Conservation (phyloP, 495 filamentous ascomycete species). For the Talaromyces thailandensis region DNA sequence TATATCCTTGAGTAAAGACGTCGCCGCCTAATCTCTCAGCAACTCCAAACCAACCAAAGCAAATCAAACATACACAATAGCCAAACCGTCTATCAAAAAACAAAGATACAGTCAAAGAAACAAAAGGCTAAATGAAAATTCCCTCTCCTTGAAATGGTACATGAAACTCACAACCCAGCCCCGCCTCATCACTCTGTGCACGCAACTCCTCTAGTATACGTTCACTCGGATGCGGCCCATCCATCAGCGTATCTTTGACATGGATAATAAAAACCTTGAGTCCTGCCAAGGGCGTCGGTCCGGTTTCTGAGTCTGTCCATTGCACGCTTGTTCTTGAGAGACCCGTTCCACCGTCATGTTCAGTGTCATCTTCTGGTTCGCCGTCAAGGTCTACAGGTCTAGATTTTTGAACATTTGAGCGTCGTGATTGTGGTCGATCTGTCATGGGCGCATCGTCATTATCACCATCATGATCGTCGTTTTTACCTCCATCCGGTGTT, state of each 20-base stretch:
- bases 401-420: neutral
- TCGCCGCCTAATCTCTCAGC: neutral
- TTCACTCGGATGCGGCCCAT: constrained; percentile 52
- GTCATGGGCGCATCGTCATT: neutral
- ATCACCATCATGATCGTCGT: neutral
- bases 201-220: constrained; percentile 59
- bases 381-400: constrained; percentile 3
- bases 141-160: constrained; percentile 49
- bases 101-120: neutral
- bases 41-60: neutral
- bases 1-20: neutral
- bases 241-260: constrained; percentile 64
- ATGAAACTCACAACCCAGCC: constrained; percentile 71
- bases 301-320: constrained; percentile 4
- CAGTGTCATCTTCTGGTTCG: constrained; percentile 9
- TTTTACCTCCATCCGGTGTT: neutral
- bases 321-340: neutral
- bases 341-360: neutral
- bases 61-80: neutral
- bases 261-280: constrained; percentile 70
- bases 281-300: constrained; percentile 37
- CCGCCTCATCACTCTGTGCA: constrained; percentile 47
- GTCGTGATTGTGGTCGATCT: neutral
- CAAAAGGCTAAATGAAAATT: constrained; percentile 22
- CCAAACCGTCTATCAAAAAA: neutral